Conservation (phyloP, 805 yeast species). For the Candida germanica region DNA sequence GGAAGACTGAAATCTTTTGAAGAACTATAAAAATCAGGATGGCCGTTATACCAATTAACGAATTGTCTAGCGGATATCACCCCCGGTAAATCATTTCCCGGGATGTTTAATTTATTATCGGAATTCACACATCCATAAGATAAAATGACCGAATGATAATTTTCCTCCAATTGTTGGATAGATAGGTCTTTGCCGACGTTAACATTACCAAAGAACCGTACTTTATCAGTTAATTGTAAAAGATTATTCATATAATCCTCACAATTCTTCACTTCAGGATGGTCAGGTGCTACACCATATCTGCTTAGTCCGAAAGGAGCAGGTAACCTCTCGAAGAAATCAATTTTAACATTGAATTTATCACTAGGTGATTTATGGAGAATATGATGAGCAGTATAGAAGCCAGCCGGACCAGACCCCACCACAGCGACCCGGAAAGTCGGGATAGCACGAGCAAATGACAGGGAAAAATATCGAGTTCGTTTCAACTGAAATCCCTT, state of each 20-base stretch:
- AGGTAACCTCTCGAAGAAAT: constrained; percentile 80
- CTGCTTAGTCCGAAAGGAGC: constrained; percentile 90
- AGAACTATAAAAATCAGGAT: constrained; percentile 53
- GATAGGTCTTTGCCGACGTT: constrained; percentile 61
- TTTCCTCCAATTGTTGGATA: constrained; percentile 45
- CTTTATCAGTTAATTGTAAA: constrained; percentile 26
- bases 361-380: constrained; percentile 44
- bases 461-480: neutral
- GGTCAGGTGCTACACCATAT: constrained; percentile 99
- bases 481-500: no score
- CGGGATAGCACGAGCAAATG: constrained; percentile 3
- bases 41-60: constrained; percentile 96
- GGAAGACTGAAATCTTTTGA: constrained; percentile 34
- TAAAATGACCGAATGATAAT: constrained; percentile 71
- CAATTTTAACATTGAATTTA: constrained; percentile 42
- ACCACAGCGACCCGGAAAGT: constrained; percentile 62
- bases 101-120: constrained; percentile 53
- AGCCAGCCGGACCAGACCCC: constrained; percentile 97
- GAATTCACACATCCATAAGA: constrained; percentile 77
- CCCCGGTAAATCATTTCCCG: constrained; percentile 60
- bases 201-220: constrained; percentile 67
- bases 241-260: constrained; percentile 65
- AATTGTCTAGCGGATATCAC: constrained; percentile 79
- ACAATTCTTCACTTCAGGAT: constrained; percentile 91
- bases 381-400: constrained; percentile 79